Percentiles rank a stretch among this genome's conserved stretches.
phyloP scores from a whole-genome alignment of 345 rosid genomes.

The Populus simonii region DNA sequence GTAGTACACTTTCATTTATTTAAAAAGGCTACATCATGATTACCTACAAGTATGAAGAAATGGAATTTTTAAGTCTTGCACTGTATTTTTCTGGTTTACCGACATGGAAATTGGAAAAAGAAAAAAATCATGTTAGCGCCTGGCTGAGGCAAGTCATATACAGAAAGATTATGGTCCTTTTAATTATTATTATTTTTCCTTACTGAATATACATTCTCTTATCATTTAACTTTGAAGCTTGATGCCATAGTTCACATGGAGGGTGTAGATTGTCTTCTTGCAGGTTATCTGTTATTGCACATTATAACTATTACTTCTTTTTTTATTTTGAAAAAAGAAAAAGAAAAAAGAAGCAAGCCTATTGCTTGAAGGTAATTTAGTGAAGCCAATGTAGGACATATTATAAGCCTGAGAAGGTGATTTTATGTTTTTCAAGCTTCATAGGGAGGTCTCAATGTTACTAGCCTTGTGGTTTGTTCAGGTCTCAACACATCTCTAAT shows the following conservation, averaged over 20 bases:
- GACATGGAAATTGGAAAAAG: neutral
- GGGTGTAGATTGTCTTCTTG: neutral
- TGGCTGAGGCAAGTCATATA: neutral
- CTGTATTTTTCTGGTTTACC: neutral
- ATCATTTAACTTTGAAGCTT: neutral
- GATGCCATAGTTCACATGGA: neutral
- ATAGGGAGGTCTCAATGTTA: no score
- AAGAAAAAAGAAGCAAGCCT: neutral
- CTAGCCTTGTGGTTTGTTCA: neutral
- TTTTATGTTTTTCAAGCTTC: neutral
- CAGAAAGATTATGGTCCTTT: neutral
- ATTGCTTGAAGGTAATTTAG: neutral
- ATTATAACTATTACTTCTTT: neutral
- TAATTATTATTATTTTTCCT: neutral
- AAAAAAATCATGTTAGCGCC: neutral
- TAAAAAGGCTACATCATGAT: neutral
- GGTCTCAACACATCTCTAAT: neutral
- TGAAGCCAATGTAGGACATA: neutral
- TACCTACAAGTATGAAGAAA: neutral
- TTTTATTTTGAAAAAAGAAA: neutral
- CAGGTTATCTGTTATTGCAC: neutral
- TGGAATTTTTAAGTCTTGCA: neutral
- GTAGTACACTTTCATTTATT: neutral
- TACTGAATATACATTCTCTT: neutral
- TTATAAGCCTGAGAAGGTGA: neutral